These are phyloP conservation scores for Leccinum truebloodii DNA, from an alignment of 768 basidiomycete genomes.

Conservation along the genomic window DNA sequence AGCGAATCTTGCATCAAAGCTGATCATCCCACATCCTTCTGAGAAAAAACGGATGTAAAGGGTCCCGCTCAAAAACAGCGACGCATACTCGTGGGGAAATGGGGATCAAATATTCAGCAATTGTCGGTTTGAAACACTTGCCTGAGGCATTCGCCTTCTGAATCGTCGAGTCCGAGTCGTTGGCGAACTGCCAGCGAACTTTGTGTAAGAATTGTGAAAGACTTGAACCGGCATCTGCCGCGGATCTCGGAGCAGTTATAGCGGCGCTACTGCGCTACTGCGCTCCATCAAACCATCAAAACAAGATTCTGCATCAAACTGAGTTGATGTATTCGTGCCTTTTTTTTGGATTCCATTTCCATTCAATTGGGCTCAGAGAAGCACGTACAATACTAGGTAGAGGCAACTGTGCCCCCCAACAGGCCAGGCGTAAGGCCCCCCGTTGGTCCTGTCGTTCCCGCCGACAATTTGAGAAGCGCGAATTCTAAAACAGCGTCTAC, in stretches of 20 bases:
- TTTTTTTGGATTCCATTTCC: too few species aligned
- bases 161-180: background rate
- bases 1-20: background rate
- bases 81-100: background rate
- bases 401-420: too few species aligned
- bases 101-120: background rate
- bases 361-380: too few species aligned
- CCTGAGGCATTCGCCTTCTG: background rate
- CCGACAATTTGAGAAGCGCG: too few species aligned
- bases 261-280: conserved; percentile 3
- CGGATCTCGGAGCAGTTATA: background rate
- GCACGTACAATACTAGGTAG: too few species aligned
- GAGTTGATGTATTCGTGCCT: background rate
- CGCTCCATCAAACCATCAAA: background rate
- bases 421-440: too few species aligned
- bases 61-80: background rate
- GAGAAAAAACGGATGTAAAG: background rate
- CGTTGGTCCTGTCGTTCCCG: too few species aligned
- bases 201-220: background rate
- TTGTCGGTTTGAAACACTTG: background rate
- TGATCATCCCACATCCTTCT: background rate
- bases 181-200: background rate
- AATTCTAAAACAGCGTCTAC: too few species aligned
- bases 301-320: background rate
- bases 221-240: background rate